Conservation (phyloP, 2,329 filamentous ascomycete species). For the Trichoderma gracile region DNA sequence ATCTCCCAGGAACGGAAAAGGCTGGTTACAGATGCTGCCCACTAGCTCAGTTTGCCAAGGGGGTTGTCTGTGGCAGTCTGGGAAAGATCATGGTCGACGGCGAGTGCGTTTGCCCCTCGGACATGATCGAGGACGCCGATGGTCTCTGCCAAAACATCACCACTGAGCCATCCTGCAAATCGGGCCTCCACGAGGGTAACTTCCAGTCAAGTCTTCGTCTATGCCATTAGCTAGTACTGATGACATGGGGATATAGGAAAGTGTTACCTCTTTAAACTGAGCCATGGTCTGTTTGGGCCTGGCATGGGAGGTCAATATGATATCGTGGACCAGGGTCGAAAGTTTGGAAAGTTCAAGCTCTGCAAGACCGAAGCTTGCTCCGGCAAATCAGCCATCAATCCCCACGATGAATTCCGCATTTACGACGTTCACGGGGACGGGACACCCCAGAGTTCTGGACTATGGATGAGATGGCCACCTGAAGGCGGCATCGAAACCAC, state of each 20-base stretch:
- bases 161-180: neutral
- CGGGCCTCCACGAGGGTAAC: neutral
- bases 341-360: neutral
- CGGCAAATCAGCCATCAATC: neutral
- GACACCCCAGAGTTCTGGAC: neutral
- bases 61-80: neutral
- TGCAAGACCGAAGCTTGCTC: neutral
- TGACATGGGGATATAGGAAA: neutral
- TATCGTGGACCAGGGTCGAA: neutral
- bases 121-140: neutral
- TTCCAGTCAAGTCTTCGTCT: neutral
- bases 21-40: neutral
- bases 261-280: neutral
- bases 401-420: neutral
- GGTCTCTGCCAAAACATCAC: neutral
- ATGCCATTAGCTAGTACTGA: neutral
- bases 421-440: neutral
- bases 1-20: neutral
- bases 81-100: neutral
- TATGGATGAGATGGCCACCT: neutral
- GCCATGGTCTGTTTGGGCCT: neutral
- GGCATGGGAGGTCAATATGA: neutral
- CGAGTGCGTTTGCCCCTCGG: neutral
- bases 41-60: neutral
- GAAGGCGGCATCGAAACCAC: too few relatives aligned